Conservation (phyloP, 2,329 filamentous ascomycete genomes). For the Penicillium rolfsii region DNA sequence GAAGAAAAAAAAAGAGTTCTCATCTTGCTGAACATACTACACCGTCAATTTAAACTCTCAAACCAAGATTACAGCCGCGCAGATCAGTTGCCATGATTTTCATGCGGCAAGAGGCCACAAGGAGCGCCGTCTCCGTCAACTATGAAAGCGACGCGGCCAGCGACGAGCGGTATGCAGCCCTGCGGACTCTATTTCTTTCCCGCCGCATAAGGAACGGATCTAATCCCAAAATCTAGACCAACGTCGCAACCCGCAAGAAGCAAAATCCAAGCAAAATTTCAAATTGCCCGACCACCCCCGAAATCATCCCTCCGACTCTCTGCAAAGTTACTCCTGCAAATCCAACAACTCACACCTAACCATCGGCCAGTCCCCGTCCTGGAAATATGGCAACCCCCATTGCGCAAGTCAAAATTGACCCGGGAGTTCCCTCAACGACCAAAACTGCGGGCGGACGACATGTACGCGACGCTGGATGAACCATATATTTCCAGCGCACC, state of each 20-base stretch:
- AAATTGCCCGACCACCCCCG: slow-evolving; percentile 36
- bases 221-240: slow-evolving; percentile 12
- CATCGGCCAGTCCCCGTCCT: slow-evolving; percentile 35
- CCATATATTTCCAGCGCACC: slow-evolving; percentile 22
- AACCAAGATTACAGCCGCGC: neutral
- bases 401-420: slow-evolving; percentile 32
- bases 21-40: neutral
- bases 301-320: slow-evolving; percentile 36
- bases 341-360: slow-evolving; percentile 35
- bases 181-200: neutral
- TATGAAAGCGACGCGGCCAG: slow-evolving; percentile 29
- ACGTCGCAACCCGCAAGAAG: slow-evolving; percentile 12
- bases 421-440: slow-evolving; percentile 23
- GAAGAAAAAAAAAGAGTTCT: neutral
- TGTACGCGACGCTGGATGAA: slow-evolving; percentile 37
- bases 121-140: slow-evolving; percentile 19
- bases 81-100: neutral
- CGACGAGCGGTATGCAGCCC: slow-evolving; percentile 27
- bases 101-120: slow-evolving; percentile 8
- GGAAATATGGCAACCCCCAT: slow-evolving; percentile 36
- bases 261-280: slow-evolving; percentile 34
- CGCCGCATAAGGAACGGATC: neutral
- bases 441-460: slow-evolving; percentile 32
- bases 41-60: neutral
- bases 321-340: slow-evolving; percentile 37